Conservation (phyloP, 257 asterid genomes). For the Solanum boliviense region DNA sequence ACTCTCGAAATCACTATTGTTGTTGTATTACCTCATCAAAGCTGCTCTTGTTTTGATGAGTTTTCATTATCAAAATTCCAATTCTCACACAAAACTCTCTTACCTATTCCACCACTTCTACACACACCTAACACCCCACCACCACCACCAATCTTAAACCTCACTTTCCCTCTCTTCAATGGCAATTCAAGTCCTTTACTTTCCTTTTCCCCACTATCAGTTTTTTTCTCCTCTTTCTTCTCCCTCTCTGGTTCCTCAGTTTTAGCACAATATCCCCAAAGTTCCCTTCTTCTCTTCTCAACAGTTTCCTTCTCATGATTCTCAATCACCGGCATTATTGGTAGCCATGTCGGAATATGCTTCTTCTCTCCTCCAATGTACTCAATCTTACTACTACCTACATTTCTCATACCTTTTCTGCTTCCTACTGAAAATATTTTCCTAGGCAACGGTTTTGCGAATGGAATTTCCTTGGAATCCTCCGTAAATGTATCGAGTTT, state of each 20-base stretch:
- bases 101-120: constrained; percentile 22
- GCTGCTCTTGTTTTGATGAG: neutral
- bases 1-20: neutral
- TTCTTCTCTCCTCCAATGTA: constrained; percentile 2
- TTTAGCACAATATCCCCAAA: constrained; percentile 13
- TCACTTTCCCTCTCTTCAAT: constrained; percentile 17
- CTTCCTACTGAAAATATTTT: neutral
- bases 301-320: neutral
- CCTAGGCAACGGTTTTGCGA: constrained; percentile 31
- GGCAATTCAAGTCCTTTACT: constrained; percentile 1
- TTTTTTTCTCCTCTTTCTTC: neutral
- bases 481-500: constrained; percentile 19
- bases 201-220: neutral
- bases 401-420: neutral
- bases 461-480: constrained; percentile 32
- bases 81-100: constrained; percentile 22
- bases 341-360: constrained; percentile 54
- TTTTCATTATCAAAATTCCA: neutral
- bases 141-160: constrained; percentile 17
- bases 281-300: neutral
- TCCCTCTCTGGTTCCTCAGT: neutral
- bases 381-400: neutral
- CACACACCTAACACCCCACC: neutral
- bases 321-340: constrained; percentile 21
- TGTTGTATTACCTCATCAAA: neutral